phyloP scores from a whole-genome alignment of 2,329 filamentous ascomycete species.

The Paraphaeosphaeria sporulosa region DNA sequence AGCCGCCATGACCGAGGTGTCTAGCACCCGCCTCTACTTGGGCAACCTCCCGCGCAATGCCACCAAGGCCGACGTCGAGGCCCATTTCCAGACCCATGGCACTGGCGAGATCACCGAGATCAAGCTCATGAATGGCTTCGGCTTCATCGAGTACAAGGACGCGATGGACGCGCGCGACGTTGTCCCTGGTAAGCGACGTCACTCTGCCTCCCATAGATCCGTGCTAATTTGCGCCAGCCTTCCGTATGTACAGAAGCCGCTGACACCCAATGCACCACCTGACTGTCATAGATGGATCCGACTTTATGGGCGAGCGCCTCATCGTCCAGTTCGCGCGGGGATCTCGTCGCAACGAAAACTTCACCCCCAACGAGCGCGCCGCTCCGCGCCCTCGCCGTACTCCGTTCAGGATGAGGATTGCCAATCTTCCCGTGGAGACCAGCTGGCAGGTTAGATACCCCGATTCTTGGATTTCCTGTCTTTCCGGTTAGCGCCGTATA shows the following conservation, averaged over 20 bases:
- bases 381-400: slow-evolving; percentile 89
- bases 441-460: slow-evolving; percentile 99
- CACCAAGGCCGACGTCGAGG: slow-evolving; percentile 96
- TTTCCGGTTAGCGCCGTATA: slow-evolving; percentile 47
- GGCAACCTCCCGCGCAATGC: slow-evolving; percentile 96
- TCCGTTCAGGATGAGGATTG: slow-evolving; percentile 95
- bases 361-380: slow-evolving; percentile 68
- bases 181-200: slow-evolving; percentile 79
- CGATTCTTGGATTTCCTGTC: slow-evolving; percentile 52
- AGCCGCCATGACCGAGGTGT: slow-evolving; percentile 79
- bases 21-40: slow-evolving; percentile 93
- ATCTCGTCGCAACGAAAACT: slow-evolving; percentile 73
- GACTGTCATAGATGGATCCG: slow-evolving; percentile 78
- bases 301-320: slow-evolving; percentile 96
- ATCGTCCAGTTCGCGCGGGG: slow-evolving; percentile 98
- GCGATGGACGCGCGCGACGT: slow-evolving; percentile 98
- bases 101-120: slow-evolving; percentile 98
- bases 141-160: slow-evolving; percentile 99
- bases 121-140: slow-evolving; percentile 99
- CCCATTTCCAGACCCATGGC: slow-evolving; percentile 93
- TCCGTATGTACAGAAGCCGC: slow-evolving; percentile 59
- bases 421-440: slow-evolving; percentile 95
- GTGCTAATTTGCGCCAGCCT: slow-evolving; percentile 54
- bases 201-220: slow-evolving; percentile 2
- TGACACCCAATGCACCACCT: slow-evolving; percentile 18